Conservation (phyloP, 306 rosid species). For the Dalbergia cochinchinensis region DNA sequence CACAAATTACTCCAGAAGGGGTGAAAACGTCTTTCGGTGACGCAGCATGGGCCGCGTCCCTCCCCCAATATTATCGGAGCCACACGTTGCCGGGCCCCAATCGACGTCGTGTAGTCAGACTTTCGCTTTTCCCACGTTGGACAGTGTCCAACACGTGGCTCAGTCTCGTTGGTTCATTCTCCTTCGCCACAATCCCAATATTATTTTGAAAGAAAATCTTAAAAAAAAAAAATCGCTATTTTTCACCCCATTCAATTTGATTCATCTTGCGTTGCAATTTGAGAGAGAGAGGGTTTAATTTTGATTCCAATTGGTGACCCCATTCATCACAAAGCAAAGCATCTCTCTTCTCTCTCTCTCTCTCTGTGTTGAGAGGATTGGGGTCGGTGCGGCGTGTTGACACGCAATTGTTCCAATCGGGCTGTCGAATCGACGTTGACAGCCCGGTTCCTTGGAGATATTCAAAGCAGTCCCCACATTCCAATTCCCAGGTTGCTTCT, state of each 20-base stretch:
- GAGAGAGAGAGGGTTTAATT: neutral
- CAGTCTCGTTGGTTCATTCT: neutral
- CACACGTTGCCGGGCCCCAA: neutral
- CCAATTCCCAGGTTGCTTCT: conserved; percentile 32
- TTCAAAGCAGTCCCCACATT: neutral
- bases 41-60: neutral
- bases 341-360: neutral
- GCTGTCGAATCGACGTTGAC: conserved; percentile 73
- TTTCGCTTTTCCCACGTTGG: conserved; percentile 15
- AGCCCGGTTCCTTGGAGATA: conserved; percentile 62
- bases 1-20: neutral
- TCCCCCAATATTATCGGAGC: conserved; percentile 38
- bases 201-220: neutral
- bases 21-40: neutral
- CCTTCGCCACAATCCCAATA: neutral
- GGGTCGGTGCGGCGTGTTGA: conserved; percentile 30
- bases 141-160: conserved; percentile 32
- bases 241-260: too few relatives aligned
- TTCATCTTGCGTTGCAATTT: too few relatives aligned
- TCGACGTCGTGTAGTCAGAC: neutral
- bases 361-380: neutral
- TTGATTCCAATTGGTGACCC: neutral
- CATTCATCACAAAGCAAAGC: neutral
- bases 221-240: neutral
- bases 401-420: conserved; percentile 45